These are phyloP conservation scores for Eragrostis nindensis DNA, from an alignment of 176 grass and related monocot species.

Conservation along the genomic window DNA sequence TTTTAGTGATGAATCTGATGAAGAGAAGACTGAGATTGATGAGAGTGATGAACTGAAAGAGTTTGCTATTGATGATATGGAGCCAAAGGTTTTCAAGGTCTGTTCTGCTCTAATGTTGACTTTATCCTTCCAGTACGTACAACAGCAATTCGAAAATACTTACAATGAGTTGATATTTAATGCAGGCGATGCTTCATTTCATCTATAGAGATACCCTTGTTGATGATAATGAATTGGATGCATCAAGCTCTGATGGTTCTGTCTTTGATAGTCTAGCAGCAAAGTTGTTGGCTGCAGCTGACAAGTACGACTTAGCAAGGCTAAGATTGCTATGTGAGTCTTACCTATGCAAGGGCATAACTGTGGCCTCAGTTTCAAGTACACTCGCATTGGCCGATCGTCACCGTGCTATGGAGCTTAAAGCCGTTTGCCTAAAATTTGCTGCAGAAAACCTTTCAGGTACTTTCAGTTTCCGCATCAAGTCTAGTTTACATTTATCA, in stretches of 20 bases:
- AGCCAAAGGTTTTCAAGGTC: constrained; percentile 95
- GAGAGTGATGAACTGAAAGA: constrained; percentile 48
- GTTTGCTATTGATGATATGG: constrained; percentile 72
- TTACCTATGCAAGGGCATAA: constrained; percentile 83
- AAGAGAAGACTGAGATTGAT: constrained; percentile 39
- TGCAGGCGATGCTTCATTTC: constrained; percentile 85
- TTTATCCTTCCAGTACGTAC: not conserved
- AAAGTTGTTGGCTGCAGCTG: constrained; percentile 86
- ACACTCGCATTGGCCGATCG: constrained; percentile 82
- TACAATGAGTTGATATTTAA: constrained; percentile 17
- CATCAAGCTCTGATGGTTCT: constrained; percentile 66
- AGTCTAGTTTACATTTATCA: not conserved
- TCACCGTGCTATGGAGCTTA: constrained; percentile 82
- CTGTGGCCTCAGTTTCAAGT: constrained; percentile 67
- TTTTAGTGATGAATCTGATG: constrained; percentile 57
- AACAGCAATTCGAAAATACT: not conserved
- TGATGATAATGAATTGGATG: constrained; percentile 67
- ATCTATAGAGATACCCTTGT: constrained; percentile 90
- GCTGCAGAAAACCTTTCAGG: constrained; percentile 93
- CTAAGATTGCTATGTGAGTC: constrained; percentile 80
- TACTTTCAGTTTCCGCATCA: constrained; percentile 37
- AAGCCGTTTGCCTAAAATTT: constrained; percentile 91
- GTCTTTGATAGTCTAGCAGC: constrained; percentile 73
- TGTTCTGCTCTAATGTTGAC: constrained; percentile 27
- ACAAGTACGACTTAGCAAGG: constrained; percentile 80